A percentile compares a stretch with the other conserved stretches of the same genome.
Evolutionary conservation across 2,329 filamentous ascomycete species (phyloP).

Genomic region (Trichoderma sp.): DNA sequence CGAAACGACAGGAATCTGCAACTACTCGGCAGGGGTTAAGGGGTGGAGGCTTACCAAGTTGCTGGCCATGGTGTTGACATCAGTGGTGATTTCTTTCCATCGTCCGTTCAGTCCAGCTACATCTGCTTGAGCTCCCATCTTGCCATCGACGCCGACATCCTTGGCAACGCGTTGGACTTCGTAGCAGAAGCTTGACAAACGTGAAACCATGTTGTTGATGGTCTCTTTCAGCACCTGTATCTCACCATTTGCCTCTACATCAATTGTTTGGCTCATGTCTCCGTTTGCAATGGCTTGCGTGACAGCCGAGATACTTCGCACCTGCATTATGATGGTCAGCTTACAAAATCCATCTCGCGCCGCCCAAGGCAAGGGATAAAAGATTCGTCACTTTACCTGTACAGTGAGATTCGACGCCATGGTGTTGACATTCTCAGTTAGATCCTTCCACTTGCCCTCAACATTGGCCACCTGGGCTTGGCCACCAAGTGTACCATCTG

Average conservation of each 20-base stretch:
- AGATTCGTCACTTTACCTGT: slow-evolving; percentile 44
- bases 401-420: slow-evolving; percentile 67
- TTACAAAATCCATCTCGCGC: neutral
- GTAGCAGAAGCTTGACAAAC: slow-evolving; percentile 91
- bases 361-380: neutral
- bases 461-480: slow-evolving; percentile 93
- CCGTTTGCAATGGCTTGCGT: slow-evolving; percentile 94
- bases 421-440: slow-evolving; percentile 85
- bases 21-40: neutral
- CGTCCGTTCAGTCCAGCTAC: slow-evolving; percentile 87
- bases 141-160: slow-evolving; percentile 95
- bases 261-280: slow-evolving; percentile 93
- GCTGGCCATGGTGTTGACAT: slow-evolving; percentile 89
- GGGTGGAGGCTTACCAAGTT: slow-evolving; percentile 47
- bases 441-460: slow-evolving; percentile 96
- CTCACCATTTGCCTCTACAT: slow-evolving; percentile 91
- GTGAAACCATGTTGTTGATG: slow-evolving; percentile 98
- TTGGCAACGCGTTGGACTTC: slow-evolving; percentile 94
- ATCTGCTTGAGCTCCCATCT: slow-evolving; percentile 97
- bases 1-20: neutral
- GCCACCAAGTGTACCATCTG: slow-evolving; percentile 88
- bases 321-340: slow-evolving; percentile 42
- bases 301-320: slow-evolving; percentile 88
- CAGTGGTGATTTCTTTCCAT: slow-evolving; percentile 97
- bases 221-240: slow-evolving; percentile 92